A percentile compares a stretch with the other conserved stretches of the same genome.
phyloP scores from a whole-genome alignment of 2,329 filamentous ascomycete genomes.

The Cordyceps javanica region DNA sequence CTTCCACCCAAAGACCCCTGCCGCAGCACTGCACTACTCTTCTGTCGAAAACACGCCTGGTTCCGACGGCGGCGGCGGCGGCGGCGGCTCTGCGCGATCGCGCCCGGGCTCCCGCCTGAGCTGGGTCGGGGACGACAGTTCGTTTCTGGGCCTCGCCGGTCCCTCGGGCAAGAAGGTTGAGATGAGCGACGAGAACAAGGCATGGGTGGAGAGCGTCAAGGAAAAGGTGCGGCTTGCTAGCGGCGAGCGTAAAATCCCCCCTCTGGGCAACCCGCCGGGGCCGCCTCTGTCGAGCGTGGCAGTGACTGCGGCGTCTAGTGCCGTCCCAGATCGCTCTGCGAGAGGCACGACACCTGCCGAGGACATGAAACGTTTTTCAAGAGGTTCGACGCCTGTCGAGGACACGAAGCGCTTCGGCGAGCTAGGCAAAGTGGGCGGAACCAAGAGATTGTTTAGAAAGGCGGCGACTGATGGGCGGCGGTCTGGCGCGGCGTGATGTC shows the following conservation, averaged over 20 bases:
- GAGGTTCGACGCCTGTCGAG: slow-evolving; percentile 10
- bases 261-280: slow-evolving; percentile 20
- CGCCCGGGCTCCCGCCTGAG: slow-evolving; percentile 47
- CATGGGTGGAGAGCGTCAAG: slow-evolving; percentile 80
- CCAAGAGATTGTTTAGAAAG: slow-evolving; percentile 63
- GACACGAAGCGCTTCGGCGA: slow-evolving; percentile 53
- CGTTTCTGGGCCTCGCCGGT: slow-evolving; percentile 62
- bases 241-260: slow-evolving; percentile 40
- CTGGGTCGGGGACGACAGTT: slow-evolving; percentile 55
- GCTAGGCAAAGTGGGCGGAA: slow-evolving; percentile 64
- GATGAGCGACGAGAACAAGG: slow-evolving; percentile 66
- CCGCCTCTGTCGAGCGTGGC: slow-evolving; percentile 1
- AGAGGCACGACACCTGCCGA: slow-evolving; percentile 5
- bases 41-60: slow-evolving; percentile 38
- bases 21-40: slow-evolving; percentile 31
- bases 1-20: slow-evolving; percentile 38
- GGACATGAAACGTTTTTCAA: slow-evolving; percentile 44
- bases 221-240: slow-evolving; percentile 70
- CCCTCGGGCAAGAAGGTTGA: slow-evolving; percentile 58
- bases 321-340: not conserved
- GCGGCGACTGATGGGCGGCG: slow-evolving; percentile 11
- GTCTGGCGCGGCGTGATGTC: slow-evolving; percentile 1
- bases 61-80: slow-evolving; percentile 39
- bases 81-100: slow-evolving; percentile 31
- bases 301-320: not conserved